Evolutionary conservation across 23 red algal genomes (phyloP).

Genomic region (Gracilariopsis chorda): DNA sequence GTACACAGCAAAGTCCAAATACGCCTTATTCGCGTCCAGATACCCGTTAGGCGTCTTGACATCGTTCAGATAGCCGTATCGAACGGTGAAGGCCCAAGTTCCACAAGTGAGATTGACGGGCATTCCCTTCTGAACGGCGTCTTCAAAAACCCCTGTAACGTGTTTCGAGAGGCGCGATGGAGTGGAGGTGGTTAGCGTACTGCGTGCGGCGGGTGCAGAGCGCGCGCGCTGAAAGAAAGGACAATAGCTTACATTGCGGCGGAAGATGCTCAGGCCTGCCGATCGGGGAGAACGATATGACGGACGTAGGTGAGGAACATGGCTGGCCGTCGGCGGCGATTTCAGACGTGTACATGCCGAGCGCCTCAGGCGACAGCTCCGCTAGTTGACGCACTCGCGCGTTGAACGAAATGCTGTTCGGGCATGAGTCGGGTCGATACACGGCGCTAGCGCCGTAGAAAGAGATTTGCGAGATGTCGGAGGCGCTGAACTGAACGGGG

Average conservation of each 20-base stretch:
- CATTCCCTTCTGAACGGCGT: neutral
- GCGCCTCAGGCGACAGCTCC: neutral
- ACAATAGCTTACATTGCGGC: conserved; percentile 32
- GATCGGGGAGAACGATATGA: conserved; percentile 5
- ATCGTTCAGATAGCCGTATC: conserved; percentile 49
- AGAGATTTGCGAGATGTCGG: conserved; percentile 26
- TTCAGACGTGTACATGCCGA: neutral
- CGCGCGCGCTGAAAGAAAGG: no score
- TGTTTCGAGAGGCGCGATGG: neutral
- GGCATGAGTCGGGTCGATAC: neutral
- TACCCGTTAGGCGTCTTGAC: conserved; percentile 16
- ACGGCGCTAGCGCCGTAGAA: neutral
- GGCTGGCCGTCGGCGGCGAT: neutral
- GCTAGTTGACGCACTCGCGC: neutral
- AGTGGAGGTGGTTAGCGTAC: no score
- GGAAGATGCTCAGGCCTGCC: neutral
- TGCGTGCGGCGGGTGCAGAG: no score
- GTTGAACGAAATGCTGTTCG: neutral
- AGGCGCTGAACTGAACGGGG: neutral
- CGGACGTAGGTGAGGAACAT: neutral
- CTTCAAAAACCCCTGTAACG: conserved; percentile 17
- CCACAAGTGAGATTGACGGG: conserved; percentile 45
- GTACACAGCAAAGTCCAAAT: conserved; percentile 42
- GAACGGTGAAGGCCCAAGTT: neutral
- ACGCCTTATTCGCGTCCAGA: conserved; percentile 9